Percentiles rank a stretch among this genome's conserved stretches.
phyloP scores from a whole-genome alignment of 257 asterid genomes.

The Sherardia arvensis region DNA sequence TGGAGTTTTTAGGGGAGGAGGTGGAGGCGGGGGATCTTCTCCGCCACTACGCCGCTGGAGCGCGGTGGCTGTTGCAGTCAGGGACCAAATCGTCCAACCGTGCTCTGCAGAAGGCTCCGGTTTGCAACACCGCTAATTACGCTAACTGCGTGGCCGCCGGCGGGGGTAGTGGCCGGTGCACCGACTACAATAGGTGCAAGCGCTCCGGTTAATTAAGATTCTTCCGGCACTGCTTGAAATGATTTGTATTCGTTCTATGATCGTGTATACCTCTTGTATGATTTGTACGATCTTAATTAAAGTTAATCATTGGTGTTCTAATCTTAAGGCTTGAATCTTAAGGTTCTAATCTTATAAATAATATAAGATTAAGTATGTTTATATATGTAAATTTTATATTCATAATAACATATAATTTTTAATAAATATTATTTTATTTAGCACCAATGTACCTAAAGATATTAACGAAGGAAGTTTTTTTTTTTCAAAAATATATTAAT shows the following conservation, averaged over 20 bases:
- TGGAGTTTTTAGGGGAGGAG: not conserved
- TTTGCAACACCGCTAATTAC: not conserved
- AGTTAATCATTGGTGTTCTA: no score
- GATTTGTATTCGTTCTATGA: not conserved
- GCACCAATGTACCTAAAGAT: no score
- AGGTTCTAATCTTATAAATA: no score
- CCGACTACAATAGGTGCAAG: conserved; percentile 10
- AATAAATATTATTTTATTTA: no score
- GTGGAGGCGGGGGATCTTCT: not conserved
- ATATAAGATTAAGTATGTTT: no score
- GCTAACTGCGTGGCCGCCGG: not conserved
- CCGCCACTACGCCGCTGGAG: not conserved
- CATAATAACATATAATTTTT: no score
- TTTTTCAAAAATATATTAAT: no score
- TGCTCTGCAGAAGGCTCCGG: not conserved
- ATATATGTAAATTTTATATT: no score
- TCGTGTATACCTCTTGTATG: not conserved
- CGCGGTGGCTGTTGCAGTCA: not conserved
- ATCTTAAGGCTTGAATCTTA: no score
- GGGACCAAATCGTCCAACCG: not conserved
- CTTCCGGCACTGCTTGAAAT: not conserved
- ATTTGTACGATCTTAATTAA: no score
- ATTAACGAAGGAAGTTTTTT: no score
- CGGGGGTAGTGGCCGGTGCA: not conserved
- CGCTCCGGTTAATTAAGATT: not conserved